Conservation (phyloP, 192 early-diverging fungal species). For the Hyaloraphidium curvatum region DNA sequence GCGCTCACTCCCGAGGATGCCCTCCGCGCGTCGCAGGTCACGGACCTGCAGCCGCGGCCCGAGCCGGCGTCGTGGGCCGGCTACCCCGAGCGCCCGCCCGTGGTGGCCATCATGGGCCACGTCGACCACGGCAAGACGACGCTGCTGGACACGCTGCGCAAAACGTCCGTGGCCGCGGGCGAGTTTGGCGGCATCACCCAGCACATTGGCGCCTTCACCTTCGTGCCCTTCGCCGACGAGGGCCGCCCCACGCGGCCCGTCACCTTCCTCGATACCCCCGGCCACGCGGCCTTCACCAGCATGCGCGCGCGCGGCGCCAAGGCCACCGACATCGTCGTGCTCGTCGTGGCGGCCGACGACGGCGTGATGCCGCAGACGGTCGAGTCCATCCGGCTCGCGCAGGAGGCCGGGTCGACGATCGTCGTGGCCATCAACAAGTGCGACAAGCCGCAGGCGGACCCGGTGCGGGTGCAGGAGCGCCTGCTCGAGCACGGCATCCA, state of each 20-base stretch:
- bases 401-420: constrained; percentile 65
- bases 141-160: constrained; percentile 72
- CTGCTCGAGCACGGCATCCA: constrained; percentile 61
- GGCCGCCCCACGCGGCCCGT: constrained; percentile 45
- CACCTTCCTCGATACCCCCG: constrained; percentile 93
- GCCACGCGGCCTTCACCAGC: constrained; percentile 83
- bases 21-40: not conserved
- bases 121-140: constrained; percentile 96
- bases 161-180: constrained; percentile 73
- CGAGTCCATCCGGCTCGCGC: constrained; percentile 84
- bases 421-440: constrained; percentile 97
- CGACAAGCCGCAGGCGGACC: constrained; percentile 68
- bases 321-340: constrained; percentile 83
- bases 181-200: constrained; percentile 97
- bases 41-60: not conserved
- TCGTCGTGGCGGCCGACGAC: constrained; percentile 95
- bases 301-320: constrained; percentile 90
- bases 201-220: constrained; percentile 94
- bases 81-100: constrained; percentile 60
- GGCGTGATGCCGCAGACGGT: constrained; percentile 97
- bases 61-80: constrained; percentile 48
- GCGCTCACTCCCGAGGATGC: constrained; percentile 38
- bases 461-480: constrained; percentile 34
- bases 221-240: constrained; percentile 20
- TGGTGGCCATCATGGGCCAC: constrained; percentile 97